These are phyloP conservation scores for Trypanosoma platydactyli DNA, from an alignment of 208 protist species.

Conservation along the genomic window DNA sequence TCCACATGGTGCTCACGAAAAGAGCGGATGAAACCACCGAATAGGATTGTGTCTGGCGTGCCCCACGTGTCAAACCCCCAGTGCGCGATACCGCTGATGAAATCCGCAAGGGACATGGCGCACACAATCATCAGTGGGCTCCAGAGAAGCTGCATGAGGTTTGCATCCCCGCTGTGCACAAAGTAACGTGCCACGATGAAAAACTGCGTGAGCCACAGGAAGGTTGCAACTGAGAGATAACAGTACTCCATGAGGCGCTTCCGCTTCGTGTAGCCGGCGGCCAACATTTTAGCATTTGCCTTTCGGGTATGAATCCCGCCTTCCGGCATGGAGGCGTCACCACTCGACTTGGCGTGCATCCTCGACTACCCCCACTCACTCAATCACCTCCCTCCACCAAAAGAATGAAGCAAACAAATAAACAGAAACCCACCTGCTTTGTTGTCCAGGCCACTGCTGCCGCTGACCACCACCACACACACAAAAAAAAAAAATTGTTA, in stretches of 20 bases:
- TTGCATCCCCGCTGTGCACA: slow-evolving; percentile 53
- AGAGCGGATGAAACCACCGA: slow-evolving; percentile 93
- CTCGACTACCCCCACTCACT: neutral
- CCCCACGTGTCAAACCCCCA: slow-evolving; percentile 95
- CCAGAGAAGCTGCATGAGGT: slow-evolving; percentile 66
- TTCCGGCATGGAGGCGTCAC: slow-evolving; percentile 40
- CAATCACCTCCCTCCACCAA: neutral
- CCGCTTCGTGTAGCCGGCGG: slow-evolving; percentile 80
- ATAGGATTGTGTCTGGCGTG: slow-evolving; percentile 80
- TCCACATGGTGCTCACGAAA: slow-evolving; percentile 95
- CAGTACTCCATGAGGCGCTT: slow-evolving; percentile 85
- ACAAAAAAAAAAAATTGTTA: slow-evolving; percentile 25
- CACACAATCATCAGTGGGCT: slow-evolving; percentile 55
- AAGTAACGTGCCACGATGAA: slow-evolving; percentile 73
- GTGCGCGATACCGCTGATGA: slow-evolving; percentile 91
- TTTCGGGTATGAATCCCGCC: slow-evolving; percentile 46
- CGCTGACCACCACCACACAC: slow-evolving; percentile 1
- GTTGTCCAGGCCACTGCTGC: no score
- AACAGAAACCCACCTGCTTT: no score
- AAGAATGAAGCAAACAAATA: slow-evolving; percentile 24
- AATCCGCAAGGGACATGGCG: slow-evolving; percentile 89
- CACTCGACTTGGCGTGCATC: slow-evolving; percentile 20
- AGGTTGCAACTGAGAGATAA: slow-evolving; percentile 62
- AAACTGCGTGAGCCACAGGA: slow-evolving; percentile 62
- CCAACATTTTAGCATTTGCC: slow-evolving; percentile 76